Evolutionary conservation across 257 asterid species (phyloP), one percentile per base, ranked within the genome.

Genomic region (Oldenlandia corymbosa): DNA sequence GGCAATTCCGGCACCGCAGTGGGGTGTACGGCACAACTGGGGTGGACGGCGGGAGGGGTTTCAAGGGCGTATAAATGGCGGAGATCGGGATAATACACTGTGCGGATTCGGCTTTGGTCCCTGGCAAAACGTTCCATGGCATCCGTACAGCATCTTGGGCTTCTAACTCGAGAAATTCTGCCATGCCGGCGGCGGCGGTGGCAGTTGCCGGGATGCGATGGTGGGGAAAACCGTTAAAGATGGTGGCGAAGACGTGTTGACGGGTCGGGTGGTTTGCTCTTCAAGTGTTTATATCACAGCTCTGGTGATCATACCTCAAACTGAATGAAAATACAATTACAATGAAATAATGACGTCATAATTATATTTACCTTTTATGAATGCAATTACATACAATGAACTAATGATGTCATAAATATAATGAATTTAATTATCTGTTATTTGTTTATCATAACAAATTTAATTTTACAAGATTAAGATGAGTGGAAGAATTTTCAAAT

Each of bases 71-170:
- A 84, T 92, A 92, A 73, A 92, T 73, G 27, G 96, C 95, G 67
- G 99, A 91, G 82, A 92, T 82, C 76, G 97, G 99, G 58, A 92
- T 81, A 52, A 86, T 76, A 80, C 96, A 92, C 63, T 87, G 88
- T 6, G 95, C 91, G 7, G 96, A 85, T 61, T 89, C 96, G 18
- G 85, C 74, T 79, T 87, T 92, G n/a, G 94, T 84, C 34, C 99
- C 99, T 10, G 99, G 99, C 9, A 92, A 79, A 50, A 92, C 97
- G 76, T 92, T 92, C 97, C 97, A 92, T 23, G 99, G 96, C 99
- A 92, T 92, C 58, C 99, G 86, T 36, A 92, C 94, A 42, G 88
- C 78, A 75, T 89, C 97, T 73, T 85, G 96, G 4, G 69, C 26
- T 71, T 92, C 99, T 4, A 92, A 71, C 68, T 89, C 97, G 13